phyloP scores from a whole-genome alignment of 2,329 filamentous ascomycete genomes.

The Colletotrichum siamense region DNA sequence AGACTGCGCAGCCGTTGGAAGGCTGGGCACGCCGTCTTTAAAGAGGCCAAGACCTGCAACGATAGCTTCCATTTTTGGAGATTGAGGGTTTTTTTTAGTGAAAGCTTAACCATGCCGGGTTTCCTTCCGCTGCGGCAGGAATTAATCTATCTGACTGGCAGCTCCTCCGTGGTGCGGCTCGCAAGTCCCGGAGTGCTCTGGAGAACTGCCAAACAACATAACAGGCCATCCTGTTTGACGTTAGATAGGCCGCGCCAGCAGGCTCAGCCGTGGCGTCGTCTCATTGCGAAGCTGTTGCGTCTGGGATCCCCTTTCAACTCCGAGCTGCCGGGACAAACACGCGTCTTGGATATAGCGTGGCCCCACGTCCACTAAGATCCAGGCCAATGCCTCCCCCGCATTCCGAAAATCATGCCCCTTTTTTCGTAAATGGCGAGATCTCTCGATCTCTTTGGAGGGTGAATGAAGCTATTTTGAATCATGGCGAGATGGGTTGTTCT shows the following conservation, averaged over 20 bases:
- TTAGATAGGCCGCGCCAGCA: background rate
- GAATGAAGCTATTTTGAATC: background rate
- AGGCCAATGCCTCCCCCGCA: slow-evolving; percentile 1
- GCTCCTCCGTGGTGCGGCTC: background rate
- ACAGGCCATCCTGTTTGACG: background rate
- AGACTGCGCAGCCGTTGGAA: too few relatives aligned
- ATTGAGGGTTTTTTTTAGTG: background rate
- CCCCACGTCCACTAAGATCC: background rate
- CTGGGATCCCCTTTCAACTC: background rate
- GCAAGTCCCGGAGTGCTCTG: background rate
- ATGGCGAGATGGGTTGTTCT: background rate
- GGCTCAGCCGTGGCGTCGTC: background rate
- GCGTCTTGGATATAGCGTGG: slow-evolving; percentile 16
- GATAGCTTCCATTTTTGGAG: background rate
- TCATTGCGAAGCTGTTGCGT: background rate
- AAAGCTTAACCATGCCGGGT: slow-evolving; percentile 1
- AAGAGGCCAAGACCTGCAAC: background rate
- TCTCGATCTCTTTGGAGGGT: accelerated
- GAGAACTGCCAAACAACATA: background rate
- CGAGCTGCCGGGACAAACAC: slow-evolving; percentile 3
- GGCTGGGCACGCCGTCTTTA: background rate
- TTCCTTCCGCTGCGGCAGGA: background rate
- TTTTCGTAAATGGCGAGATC: background rate
- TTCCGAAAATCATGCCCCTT: background rate
- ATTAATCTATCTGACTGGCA: slow-evolving; percentile 1